Evolutionary conservation across 139 green algal species (phyloP).

Genomic region (Chlorella ohadii): DNA sequence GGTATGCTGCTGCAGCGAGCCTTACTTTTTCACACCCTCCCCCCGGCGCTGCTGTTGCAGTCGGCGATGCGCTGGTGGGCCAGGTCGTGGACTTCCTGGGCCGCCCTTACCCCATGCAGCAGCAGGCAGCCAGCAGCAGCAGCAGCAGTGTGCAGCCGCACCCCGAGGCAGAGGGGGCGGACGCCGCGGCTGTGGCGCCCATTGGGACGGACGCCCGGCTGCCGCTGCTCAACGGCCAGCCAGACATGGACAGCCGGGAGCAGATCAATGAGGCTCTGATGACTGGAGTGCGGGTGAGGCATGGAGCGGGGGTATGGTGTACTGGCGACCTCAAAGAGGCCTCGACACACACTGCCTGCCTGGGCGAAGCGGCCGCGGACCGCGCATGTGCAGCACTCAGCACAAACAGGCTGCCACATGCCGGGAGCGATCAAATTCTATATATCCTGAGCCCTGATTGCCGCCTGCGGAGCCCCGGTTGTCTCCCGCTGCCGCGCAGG

Average conservation of each 20-base stretch:
- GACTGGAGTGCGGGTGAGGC: conserved; percentile 74
- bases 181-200: conserved; percentile 4
- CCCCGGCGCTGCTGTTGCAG: conserved; percentile 29
- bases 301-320: no score
- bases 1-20: neutral
- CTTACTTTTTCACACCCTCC: no score
- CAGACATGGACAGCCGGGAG: conserved; percentile 79
- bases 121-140: neutral
- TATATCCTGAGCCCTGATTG: no score
- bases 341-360: no score
- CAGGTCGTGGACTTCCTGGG: conserved; percentile 73
- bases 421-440: no score
- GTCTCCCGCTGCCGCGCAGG: no score
- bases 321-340: no score
- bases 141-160: conserved; percentile 29
- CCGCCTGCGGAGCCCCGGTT: no score
- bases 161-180: neutral
- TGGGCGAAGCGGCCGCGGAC: no score
- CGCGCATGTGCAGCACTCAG: neutral
- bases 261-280: conserved; percentile 79
- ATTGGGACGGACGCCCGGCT: conserved; percentile 47
- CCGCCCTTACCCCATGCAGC: conserved; percentile 26
- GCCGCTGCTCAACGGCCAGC: conserved; percentile 71
- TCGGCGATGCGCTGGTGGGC: conserved; percentile 55
- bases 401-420: no score